A percentile compares a stretch with the other conserved stretches of the same genome.
Conservation (phyloP, 768 basidiomycete genomes). For the Rhizopogon roseolus region DNA sequence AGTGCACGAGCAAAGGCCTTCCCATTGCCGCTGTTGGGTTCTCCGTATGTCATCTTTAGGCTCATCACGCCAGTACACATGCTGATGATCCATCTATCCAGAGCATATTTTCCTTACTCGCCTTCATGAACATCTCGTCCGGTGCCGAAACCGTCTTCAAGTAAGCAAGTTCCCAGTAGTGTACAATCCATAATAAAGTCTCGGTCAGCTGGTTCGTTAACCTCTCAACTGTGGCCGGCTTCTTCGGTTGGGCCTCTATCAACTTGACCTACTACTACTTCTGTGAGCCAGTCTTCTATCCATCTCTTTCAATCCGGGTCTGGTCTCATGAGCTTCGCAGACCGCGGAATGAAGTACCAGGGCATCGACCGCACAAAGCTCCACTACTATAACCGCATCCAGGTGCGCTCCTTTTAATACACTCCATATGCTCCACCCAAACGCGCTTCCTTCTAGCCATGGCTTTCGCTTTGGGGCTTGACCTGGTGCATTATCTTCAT, state of each 20-base stretch:
- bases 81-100: conserved; percentile 11
- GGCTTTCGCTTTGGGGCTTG: conserved; percentile 61
- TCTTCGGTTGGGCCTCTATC: conserved; percentile 64
- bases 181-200: conserved; percentile 1
- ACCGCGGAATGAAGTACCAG: conserved; percentile 65
- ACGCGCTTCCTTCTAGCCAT: conserved; percentile 35
- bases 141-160: conserved; percentile 39
- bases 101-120: conserved; percentile 38
- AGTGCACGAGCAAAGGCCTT: conserved; percentile 46
- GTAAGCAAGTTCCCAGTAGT: conserved; percentile 5
- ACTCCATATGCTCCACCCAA: conserved; percentile 1
- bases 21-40: conserved; percentile 35
- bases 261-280: conserved; percentile 72
- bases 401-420: conserved; percentile 18
- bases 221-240: conserved; percentile 63
- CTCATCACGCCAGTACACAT: not conserved
- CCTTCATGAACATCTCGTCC: conserved; percentile 65
- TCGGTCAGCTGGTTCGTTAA: conserved; percentile 59
- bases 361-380: conserved; percentile 60
- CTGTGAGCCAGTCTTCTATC: conserved; percentile 33
- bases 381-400: conserved; percentile 53
- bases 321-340: conserved; percentile 23
- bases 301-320: not conserved
- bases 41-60: conserved; percentile 15
- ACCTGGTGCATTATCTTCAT: conserved; percentile 59